These are phyloP conservation scores for Rhododendron henanense DNA, from an alignment of 148 eudicot genomes.

Conservation along the genomic window DNA sequence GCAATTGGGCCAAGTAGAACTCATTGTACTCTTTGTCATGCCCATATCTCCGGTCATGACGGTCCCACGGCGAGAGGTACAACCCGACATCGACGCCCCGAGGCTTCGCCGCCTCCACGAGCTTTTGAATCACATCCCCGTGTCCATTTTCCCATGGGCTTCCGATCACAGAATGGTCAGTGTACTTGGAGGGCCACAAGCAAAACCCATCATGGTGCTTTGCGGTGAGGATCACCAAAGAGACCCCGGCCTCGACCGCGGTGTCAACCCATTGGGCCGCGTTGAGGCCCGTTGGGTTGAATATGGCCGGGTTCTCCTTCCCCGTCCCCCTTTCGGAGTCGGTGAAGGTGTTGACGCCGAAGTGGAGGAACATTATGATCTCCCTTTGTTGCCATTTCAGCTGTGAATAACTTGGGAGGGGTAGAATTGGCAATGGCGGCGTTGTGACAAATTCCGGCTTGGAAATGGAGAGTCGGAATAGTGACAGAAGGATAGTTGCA, in stretches of 20 bases:
- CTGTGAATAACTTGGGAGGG: constrained; percentile 70
- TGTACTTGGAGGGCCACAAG: constrained; percentile 86
- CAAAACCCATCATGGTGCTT: constrained; percentile 98
- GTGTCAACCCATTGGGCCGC: constrained; percentile 67
- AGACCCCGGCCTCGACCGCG: constrained; percentile 57
- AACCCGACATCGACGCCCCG: constrained; percentile 72
- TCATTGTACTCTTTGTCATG: constrained; percentile 58
- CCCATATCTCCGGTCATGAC: constrained; percentile 83
- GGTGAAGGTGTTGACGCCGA: constrained; percentile 89
- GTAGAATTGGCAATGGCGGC: constrained; percentile 82
- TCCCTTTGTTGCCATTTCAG: constrained; percentile 88
- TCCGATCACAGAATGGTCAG: constrained; percentile 57
- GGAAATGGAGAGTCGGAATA: constrained; percentile 13
- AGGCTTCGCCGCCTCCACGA: constrained; percentile 45
- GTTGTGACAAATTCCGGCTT: constrained; percentile 24
- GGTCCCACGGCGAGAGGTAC: constrained; percentile 93
- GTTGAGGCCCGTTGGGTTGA: constrained; percentile 59
- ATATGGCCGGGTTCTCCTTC: constrained; percentile 52
- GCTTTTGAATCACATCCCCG: constrained; percentile 72
- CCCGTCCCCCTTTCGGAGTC: constrained; percentile 87
- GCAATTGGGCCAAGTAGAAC: constrained; percentile 82
- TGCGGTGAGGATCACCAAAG: constrained; percentile 74
- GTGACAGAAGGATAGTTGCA: neutral
- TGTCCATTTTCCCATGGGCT: constrained; percentile 72
- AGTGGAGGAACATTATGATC: constrained; percentile 84